Percentiles rank a stretch among this genome's conserved stretches.
Evolutionary conservation across 208 protist species (phyloP).

Genomic region (Porcisia deanei): DNA sequence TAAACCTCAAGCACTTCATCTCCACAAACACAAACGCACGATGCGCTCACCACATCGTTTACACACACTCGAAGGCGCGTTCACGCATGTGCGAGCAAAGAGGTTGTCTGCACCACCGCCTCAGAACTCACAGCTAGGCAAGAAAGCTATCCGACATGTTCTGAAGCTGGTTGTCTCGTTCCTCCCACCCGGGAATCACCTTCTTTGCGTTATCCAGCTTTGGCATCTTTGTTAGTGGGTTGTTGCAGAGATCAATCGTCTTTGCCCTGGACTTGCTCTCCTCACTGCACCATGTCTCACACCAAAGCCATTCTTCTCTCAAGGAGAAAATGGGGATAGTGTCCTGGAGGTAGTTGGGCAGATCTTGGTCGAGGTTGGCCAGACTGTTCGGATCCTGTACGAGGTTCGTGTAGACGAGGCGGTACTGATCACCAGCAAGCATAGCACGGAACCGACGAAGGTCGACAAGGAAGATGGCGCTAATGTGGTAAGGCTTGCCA

Average conservation of each 20-base stretch:
- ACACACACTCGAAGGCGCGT: too few relatives aligned
- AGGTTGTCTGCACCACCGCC: not conserved
- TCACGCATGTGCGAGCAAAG: not conserved
- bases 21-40: too few relatives aligned
- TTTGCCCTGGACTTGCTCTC: conserved; percentile 93
- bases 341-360: conserved; percentile 97
- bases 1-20: too few relatives aligned
- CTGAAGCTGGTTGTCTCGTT: conserved; percentile 81
- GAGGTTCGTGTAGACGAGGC: conserved; percentile 91
- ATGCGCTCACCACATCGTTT: too few relatives aligned
- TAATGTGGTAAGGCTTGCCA: conserved; percentile 98
- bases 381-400: conserved; percentile 92
- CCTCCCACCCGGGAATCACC: conserved; percentile 92
- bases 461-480: conserved; percentile 97
- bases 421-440: conserved; percentile 92
- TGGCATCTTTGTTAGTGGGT: conserved; percentile 95
- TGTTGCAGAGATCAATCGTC: conserved; percentile 98
- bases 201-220: conserved; percentile 93
- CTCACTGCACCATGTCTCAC: conserved; percentile 98
- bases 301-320: conserved; percentile 99
- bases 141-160: conserved; percentile 30
- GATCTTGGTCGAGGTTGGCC: conserved; percentile 93
- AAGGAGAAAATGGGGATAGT: conserved; percentile 95
- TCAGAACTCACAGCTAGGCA: not conserved
- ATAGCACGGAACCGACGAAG: conserved; percentile 88